Evolutionary conservation across 805 yeast genomes (phyloP).

Genomic region (Nakazawaea ernobii): DNA sequence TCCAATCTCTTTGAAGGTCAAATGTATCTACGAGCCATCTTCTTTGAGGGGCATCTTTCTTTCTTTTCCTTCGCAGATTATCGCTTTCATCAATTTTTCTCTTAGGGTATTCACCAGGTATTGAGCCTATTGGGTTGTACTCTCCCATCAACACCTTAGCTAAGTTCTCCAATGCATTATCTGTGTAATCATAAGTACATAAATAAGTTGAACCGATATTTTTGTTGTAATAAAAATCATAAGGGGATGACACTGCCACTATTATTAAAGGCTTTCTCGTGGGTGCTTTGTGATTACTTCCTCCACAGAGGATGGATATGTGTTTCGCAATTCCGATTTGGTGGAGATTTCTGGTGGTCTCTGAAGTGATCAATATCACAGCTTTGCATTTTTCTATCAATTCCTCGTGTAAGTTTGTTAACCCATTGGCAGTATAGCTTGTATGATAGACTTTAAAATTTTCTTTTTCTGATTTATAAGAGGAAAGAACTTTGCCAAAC

Average conservation of each 20-base stretch:
- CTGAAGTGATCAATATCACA: conserved; percentile 50
- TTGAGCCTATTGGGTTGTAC: conserved; percentile 42
- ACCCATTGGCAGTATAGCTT: conserved; percentile 51
- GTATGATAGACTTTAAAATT: conserved; percentile 49
- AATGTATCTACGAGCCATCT: conserved; percentile 57
- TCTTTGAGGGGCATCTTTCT: conserved; percentile 17
- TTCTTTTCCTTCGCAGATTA: conserved; percentile 8
- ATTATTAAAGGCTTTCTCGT: conserved; percentile 48
- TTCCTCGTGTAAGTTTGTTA: conserved; percentile 49
- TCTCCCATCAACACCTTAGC: conserved; percentile 52
- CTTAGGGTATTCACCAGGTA: conserved; percentile 42
- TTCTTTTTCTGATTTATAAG: conserved; percentile 20
- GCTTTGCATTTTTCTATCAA: conserved; percentile 46
- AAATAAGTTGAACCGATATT: conserved; percentile 51
- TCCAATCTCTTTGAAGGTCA: conserved; percentile 43
- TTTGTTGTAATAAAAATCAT: conserved; percentile 52
- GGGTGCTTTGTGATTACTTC: conserved; percentile 19
- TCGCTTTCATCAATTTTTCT: conserved; percentile 5
- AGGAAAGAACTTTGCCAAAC: conserved; percentile 41
- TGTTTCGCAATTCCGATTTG: conserved; percentile 58
- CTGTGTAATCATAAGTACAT: conserved; percentile 57
- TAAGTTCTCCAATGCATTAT: conserved; percentile 41
- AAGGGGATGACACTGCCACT: conserved; percentile 59
- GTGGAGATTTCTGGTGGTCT: conserved; percentile 53
- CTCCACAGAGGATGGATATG: conserved; percentile 48